Evolutionary conservation across 2,329 filamentous ascomycete genomes (phyloP).

Genomic region (Leptographium flavum): DNA sequence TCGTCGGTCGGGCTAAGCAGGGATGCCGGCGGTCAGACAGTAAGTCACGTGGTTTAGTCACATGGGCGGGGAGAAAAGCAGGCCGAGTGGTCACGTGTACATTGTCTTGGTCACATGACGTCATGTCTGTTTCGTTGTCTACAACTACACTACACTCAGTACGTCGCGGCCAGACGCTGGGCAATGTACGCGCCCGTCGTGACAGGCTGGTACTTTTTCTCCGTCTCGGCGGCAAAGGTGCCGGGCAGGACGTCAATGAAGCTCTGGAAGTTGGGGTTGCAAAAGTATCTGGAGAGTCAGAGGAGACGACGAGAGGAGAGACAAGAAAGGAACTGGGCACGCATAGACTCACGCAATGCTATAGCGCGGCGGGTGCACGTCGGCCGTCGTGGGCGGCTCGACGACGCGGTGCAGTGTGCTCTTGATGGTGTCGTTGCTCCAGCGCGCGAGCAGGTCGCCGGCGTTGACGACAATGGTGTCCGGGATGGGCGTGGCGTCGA

Average conservation of each 20-base stretch:
- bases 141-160: conserved; percentile 16
- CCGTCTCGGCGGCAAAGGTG: conserved; percentile 47
- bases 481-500: conserved; percentile 70
- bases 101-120: no score
- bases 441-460: conserved; percentile 70
- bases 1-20: no score
- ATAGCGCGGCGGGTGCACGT: conserved; percentile 61
- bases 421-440: conserved; percentile 86
- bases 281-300: conserved; percentile 50
- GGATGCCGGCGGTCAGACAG: no score
- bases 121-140: background rate
- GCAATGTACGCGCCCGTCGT: conserved; percentile 72
- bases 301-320: background rate
- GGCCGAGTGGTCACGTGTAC: no score
- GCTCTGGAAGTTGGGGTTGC: conserved; percentile 67
- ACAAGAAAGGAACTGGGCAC: background rate
- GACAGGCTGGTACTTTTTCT: conserved; percentile 69
- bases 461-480: conserved; percentile 80
- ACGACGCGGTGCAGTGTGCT: conserved; percentile 85
- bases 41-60: no score
- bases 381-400: conserved; percentile 51
- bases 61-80: no score
- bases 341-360: conserved; percentile 55
- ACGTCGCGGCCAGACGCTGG: conserved; percentile 62
- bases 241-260: conserved; percentile 70